Conservation (phyloP, 805 yeast species). For the Zygoascus tannicola region DNA sequence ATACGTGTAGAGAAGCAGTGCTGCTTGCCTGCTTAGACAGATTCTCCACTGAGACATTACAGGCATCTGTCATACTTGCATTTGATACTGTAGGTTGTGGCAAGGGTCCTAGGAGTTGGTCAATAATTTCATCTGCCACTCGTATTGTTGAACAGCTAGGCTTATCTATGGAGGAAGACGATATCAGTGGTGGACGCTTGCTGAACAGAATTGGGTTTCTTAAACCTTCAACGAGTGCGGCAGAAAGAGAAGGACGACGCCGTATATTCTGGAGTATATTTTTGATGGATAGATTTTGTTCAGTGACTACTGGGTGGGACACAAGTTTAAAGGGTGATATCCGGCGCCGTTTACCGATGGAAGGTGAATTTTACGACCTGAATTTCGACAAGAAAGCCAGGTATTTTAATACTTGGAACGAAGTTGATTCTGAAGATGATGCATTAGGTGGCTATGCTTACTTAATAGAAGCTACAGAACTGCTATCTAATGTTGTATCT, state of each 20-base stretch:
- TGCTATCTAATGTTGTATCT: conserved; percentile 7
- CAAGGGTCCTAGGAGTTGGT: conserved; percentile 16
- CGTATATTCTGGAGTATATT: conserved; percentile 14
- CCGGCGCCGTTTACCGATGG: conserved; percentile 11
- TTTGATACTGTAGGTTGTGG: conserved; percentile 14
- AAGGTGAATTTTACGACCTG: conserved; percentile 7
- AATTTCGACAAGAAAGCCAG: conserved; percentile 5
- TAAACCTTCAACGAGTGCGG: conserved; percentile 7
- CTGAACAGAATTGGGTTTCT: conserved; percentile 11
- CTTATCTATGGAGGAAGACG: conserved; percentile 11
- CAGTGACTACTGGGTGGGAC: conserved; percentile 15
- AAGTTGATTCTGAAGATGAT: conserved; percentile 5
- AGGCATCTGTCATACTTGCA: conserved; percentile 13
- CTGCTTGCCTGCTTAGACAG: conserved; percentile 12
- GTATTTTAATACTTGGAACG: conserved; percentile 8
- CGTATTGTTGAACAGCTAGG: conserved; percentile 14
- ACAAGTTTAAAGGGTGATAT: conserved; percentile 11
- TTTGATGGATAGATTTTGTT: conserved; percentile 13
- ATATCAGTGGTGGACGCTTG: conserved; percentile 4
- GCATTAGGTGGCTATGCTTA: conserved; percentile 14
- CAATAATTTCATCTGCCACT: conserved; percentile 12
- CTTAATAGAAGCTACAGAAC: conserved; percentile 13
- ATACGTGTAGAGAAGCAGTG: conserved; percentile 11
- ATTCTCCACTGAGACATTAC: conserved; percentile 13
- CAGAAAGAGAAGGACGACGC: conserved; percentile 11